Percentiles rank a stretch among this genome's conserved stretches.
Conservation (phyloP, 768 basidiomycete species). For the Steccherinum ochraceum region DNA sequence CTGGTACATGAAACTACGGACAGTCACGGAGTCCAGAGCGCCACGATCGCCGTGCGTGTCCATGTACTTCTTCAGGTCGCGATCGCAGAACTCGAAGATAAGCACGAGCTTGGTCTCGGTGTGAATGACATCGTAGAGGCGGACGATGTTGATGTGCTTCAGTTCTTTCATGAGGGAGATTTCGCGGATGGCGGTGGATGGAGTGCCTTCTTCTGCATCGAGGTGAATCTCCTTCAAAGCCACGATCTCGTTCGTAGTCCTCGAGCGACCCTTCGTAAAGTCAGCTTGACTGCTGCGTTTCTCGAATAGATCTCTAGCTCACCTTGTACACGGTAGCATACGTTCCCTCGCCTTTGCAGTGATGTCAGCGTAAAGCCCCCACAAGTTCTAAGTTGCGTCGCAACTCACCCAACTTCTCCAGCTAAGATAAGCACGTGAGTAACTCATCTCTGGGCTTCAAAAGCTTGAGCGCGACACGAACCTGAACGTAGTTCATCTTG, state of each 20-base stretch:
- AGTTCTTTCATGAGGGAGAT: conserved; percentile 99
- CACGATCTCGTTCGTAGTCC: conserved; percentile 98
- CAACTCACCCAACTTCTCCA: conserved; percentile 72
- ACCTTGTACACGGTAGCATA: conserved; percentile 99
- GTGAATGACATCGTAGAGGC: conserved; percentile 97
- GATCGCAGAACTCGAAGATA: conserved; percentile 97
- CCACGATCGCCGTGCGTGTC: conserved; percentile 96
- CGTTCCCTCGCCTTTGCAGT: conserved; percentile 75
- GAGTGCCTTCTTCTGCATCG: conserved; percentile 98
- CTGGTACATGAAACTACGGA: conserved; percentile 97
- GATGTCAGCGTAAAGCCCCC: conserved; percentile 6
- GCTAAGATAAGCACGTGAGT: conserved; percentile 31
- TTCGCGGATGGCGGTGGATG: conserved; percentile 97
- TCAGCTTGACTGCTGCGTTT: conserved; percentile 2
- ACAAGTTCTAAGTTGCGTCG: neutral
- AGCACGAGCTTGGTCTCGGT: conserved; percentile 97
- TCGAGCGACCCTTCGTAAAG: conserved; percentile 70
- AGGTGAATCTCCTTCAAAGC: conserved; percentile 99
- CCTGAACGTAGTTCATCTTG: conserved; percentile 55
- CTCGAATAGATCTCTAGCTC: conserved; percentile 6
- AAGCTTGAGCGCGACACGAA: conserved; percentile 19
- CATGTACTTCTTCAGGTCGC: conserved; percentile 99
- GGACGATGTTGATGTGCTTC: conserved; percentile 97
- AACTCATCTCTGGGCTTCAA: neutral
- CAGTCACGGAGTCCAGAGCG: conserved; percentile 80